Evolutionary conservation across 2,329 filamentous ascomycete species (phyloP).

Genomic region (Mollisia scopiformis): DNA sequence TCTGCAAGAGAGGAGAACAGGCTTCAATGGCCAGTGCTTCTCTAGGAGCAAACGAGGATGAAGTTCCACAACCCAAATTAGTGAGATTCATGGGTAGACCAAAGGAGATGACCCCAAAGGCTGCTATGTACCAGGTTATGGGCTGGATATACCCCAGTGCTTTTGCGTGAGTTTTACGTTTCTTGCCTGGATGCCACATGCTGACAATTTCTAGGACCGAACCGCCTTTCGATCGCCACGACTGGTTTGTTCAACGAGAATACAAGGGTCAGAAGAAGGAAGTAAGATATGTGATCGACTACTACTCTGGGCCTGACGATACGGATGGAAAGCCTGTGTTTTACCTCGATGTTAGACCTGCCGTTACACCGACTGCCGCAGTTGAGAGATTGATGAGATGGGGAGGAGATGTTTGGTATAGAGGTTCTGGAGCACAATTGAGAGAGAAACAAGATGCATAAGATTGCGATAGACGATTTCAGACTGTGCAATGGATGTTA

Average conservation of each 20-base stretch:
- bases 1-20: slow-evolving; percentile 75
- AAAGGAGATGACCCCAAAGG: slow-evolving; percentile 89
- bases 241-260: slow-evolving; percentile 88
- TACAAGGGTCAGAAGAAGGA: slow-evolving; percentile 70
- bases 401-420: slow-evolving; percentile 91
- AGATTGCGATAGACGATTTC: not conserved
- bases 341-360: slow-evolving; percentile 91
- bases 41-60: slow-evolving; percentile 54
- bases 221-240: slow-evolving; percentile 93
- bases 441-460: slow-evolving; percentile 25
- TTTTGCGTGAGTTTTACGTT: slow-evolving; percentile 64
- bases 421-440: slow-evolving; percentile 34
- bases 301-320: slow-evolving; percentile 78
- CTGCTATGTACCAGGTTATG: slow-evolving; percentile 79
- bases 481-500: not conserved
- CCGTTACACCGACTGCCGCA: slow-evolving; percentile 78
- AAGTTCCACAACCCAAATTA: slow-evolving; percentile 68
- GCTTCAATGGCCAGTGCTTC: slow-evolving; percentile 50
- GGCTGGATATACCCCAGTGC: slow-evolving; percentile 78
- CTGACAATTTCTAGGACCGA: slow-evolving; percentile 58
- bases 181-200: slow-evolving; percentile 12
- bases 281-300: slow-evolving; percentile 95
- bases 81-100: slow-evolving; percentile 89
- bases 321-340: slow-evolving; percentile 91
- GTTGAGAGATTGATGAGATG: slow-evolving; percentile 84